Percentiles rank a stretch among this genome's conserved stretches.
Conservation (phyloP, 345 rosid genomes). For the Adansonia digitata region DNA sequence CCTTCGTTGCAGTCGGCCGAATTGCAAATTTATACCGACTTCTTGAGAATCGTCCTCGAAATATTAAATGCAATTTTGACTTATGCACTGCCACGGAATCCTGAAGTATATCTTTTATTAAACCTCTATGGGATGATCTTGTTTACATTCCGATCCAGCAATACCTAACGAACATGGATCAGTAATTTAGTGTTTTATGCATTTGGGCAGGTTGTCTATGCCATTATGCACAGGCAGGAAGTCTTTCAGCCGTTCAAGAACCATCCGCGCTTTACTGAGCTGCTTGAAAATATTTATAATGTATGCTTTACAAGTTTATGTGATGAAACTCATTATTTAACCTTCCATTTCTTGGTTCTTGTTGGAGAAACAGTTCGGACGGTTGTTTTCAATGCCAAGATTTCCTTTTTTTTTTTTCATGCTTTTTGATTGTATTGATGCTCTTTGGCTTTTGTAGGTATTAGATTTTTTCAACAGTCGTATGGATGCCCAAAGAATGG, state of each 20-base stretch:
- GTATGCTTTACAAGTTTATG: constrained; percentile 29
- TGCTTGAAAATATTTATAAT: constrained; percentile 80
- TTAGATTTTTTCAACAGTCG: constrained; percentile 88
- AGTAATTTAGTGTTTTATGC: constrained; percentile 1
- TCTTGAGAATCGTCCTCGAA: constrained; percentile 93
- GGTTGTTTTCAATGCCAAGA: background rate
- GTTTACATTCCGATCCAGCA: background rate
- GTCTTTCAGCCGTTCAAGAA: constrained; percentile 85
- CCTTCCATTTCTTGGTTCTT: background rate
- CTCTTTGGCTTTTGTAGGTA: constrained; percentile 42
- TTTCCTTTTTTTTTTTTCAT: background rate
- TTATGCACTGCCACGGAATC: constrained; percentile 88
- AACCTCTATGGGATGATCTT: background rate
- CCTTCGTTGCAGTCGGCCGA: constrained; percentile 66
- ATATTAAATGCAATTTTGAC: constrained; percentile 91
- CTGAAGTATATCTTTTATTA: constrained; percentile 56
- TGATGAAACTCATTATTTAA: background rate
- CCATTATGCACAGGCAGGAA: constrained; percentile 95
- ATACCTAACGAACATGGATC: background rate
- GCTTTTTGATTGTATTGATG: background rate
- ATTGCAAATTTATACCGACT: constrained; percentile 91
- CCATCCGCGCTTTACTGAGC: constrained; percentile 85
- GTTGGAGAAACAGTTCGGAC: background rate
- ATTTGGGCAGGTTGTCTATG: constrained; percentile 72
- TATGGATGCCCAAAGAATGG: constrained; percentile 75